Percentiles rank a stretch among this genome's conserved stretches.
Evolutionary conservation across 306 rosid genomes (phyloP).

Genomic region (Crotalaria pallida): DNA sequence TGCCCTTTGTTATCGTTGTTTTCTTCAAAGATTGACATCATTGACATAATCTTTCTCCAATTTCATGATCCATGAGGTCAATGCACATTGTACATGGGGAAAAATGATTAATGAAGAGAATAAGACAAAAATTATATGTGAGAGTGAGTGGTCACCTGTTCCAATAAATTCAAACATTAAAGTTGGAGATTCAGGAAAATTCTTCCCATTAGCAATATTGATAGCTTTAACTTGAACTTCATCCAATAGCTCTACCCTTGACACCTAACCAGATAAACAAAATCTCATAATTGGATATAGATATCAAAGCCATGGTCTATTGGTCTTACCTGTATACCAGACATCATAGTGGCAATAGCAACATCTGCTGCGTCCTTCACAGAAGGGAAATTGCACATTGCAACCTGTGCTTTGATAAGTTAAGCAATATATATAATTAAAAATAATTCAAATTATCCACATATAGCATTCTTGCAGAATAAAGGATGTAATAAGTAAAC

Average conservation of each 20-base stretch:
- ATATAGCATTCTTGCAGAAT: slow-evolving; percentile 9
- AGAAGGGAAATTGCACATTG: slow-evolving; percentile 94
- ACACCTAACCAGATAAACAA: slow-evolving; percentile 52
- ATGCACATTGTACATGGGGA: background rate
- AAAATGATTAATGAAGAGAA: slow-evolving; percentile 8
- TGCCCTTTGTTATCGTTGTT: background rate
- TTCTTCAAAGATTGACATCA: background rate
- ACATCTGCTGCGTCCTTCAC: slow-evolving; percentile 94
- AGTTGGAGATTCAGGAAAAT: slow-evolving; percentile 70
- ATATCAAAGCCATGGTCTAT: slow-evolving; percentile 16
- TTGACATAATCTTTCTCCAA: background rate
- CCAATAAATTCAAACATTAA: slow-evolving; percentile 92
- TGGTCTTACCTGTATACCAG: slow-evolving; percentile 80
- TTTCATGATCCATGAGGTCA: slow-evolving; percentile 3
- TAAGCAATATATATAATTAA: slow-evolving; percentile 10
- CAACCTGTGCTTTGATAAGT: slow-evolving; percentile 57
- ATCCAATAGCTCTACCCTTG: slow-evolving; percentile 91
- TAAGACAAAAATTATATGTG: background rate
- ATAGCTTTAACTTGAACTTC: slow-evolving; percentile 94
- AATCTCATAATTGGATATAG: background rate
- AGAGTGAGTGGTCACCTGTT: slow-evolving; percentile 49
- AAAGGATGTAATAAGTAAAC: background rate
- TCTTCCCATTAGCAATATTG: slow-evolving; percentile 88
- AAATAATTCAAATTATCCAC: slow-evolving; percentile 1
- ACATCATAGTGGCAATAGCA: slow-evolving; percentile 87